A percentile compares a stretch with the other conserved stretches of the same genome.
Conservation (phyloP, 306 rosid species). For the Trichosanthes truncata region DNA sequence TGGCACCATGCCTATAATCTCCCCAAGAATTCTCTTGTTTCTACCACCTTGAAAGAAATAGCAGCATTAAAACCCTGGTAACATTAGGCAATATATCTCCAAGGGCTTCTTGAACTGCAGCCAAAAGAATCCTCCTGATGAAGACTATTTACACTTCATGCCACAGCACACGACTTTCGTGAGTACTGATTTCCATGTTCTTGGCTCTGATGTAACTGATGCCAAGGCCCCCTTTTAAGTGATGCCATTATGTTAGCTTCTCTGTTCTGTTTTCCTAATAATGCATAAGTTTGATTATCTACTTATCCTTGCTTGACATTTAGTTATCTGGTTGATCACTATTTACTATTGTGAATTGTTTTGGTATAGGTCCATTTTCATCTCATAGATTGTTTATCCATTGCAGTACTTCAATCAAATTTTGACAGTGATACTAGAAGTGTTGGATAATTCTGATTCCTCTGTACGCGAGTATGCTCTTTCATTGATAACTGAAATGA, state of each 20-base stretch:
- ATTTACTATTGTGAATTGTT: background rate
- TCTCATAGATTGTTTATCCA: constrained; percentile 20
- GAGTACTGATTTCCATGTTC: background rate
- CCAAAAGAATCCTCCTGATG: background rate
- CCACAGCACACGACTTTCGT: background rate
- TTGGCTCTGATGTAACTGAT: background rate
- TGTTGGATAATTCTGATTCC: constrained; percentile 80
- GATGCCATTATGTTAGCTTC: background rate
- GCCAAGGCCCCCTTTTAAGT: background rate
- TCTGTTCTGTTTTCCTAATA: background rate
- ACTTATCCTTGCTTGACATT: background rate
- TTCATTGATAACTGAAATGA: constrained; percentile 70
- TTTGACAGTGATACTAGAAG: constrained; percentile 82
- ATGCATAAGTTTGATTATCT: background rate
- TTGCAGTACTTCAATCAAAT: constrained; percentile 99
- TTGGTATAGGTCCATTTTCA: background rate
- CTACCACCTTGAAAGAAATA: background rate
- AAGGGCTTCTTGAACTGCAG: background rate
- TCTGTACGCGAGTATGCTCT: constrained; percentile 77
- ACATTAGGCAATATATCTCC: background rate
- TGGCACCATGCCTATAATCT: background rate
- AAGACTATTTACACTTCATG: background rate
- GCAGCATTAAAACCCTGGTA: background rate
- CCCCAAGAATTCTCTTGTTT: background rate
- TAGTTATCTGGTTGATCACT: background rate